Base-by-base conservation (phyloP, 345 rosid genomes). In the Noccaea caerulescens region DNA sequence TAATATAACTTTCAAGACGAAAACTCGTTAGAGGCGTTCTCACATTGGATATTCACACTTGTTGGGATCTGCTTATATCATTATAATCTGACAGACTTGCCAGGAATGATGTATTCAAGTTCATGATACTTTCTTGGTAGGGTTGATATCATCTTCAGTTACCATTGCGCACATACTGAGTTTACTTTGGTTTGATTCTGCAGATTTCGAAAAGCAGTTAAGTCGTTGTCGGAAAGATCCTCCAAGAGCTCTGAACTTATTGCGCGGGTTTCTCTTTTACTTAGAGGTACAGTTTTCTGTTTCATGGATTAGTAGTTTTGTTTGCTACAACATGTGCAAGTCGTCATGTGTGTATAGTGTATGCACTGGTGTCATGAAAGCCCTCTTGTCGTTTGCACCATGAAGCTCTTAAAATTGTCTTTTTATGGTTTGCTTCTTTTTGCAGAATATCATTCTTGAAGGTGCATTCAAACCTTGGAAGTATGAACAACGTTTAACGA, bases 201-300 rank as follows among this genome's bases (percentile, higher is more conserved):
- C 86, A 87, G 98, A 85, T 67, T 79, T 92, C 51, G 66, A 57
- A 55, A 58, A 38, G 43, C 8, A 45, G 72, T 68, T 63, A 36
- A 79, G 14, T 46, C 53, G 32, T 49, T 30, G 10, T 51, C 57
- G 8, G 32, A 68, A 25, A 59, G 80, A 87, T 70, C 44, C 0
- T 27, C 58, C 9, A 37, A 73, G 77, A 73, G 75, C 60, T 45
- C 76, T 89, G 67, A 84, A 81, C 76, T 80, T 92, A 47, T 75
- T 92, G 65, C 98, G 94, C 7, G 96, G 91, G 46, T 89, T 89
- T 71, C 83, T 85, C 86, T 92, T 65, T 73, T 89, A 90, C 82
- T 45, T 89, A 73, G 38, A 79, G 83, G 98, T 87, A 70, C 11
- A 84, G 78, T 68, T 25, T 36, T 72, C 50, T 56, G 32, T 77